Evolutionary conservation across 805 yeast species (phyloP).

Genomic region (Citeromyces matritensis): DNA sequence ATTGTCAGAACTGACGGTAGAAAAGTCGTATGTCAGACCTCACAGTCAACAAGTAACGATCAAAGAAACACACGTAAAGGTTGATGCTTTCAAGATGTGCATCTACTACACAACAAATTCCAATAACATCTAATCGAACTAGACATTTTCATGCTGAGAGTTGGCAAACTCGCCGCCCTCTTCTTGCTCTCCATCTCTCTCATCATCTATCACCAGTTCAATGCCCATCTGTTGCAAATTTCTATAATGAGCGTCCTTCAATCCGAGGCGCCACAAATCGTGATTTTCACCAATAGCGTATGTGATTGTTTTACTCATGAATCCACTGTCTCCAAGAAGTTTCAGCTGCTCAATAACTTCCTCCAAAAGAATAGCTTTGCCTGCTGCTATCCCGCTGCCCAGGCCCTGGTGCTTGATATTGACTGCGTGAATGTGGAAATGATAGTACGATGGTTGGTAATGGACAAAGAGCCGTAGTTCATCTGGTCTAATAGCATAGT

Average conservation of each 20-base stretch:
- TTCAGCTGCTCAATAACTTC: slow-evolving; percentile 65
- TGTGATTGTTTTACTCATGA: slow-evolving; percentile 37
- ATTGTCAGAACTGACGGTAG: too few relatives aligned
- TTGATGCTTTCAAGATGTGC: too few relatives aligned
- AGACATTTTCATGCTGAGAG: too few relatives aligned
- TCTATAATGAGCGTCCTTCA: slow-evolving; percentile 5
- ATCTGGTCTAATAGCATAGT: slow-evolving; percentile 25
- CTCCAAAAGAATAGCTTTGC: slow-evolving; percentile 72
- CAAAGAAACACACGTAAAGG: too few relatives aligned
- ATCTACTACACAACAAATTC: too few relatives aligned
- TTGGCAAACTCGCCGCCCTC: too few relatives aligned
- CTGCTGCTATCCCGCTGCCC: slow-evolving; percentile 53
- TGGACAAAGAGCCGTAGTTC: slow-evolving; percentile 71
- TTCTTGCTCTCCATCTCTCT: too few relatives aligned
- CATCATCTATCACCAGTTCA: too few relatives aligned
- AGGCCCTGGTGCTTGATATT: slow-evolving; percentile 55
- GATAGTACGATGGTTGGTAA: slow-evolving; percentile 93
- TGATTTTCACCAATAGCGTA: slow-evolving; percentile 69
- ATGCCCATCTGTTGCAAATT: background rate
- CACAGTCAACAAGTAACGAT: too few relatives aligned
- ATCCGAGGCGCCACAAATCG: slow-evolving; percentile 42
- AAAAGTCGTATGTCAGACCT: too few relatives aligned
- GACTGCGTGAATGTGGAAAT: slow-evolving; percentile 86
- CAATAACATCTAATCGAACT: too few relatives aligned
- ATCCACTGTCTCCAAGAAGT: slow-evolving; percentile 40